Evolutionary conservation across 1,284 basidiomycete genomes (phyloP).

Genomic region (Violaceomyces palustris): DNA sequence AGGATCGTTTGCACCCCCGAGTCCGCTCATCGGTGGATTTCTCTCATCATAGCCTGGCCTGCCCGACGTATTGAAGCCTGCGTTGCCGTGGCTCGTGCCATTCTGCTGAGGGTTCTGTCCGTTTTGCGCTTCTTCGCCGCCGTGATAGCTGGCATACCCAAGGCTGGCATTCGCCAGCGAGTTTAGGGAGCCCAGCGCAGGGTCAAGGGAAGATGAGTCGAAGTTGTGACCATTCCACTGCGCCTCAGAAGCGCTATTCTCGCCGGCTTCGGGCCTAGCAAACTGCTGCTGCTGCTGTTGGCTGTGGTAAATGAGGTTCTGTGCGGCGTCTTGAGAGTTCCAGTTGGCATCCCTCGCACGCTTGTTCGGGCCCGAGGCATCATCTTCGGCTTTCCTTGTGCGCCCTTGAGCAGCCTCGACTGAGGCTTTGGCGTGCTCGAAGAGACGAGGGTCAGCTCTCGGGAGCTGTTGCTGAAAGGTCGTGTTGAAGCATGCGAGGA

Average conservation of each 20-base stretch:
- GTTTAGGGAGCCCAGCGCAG: neutral
- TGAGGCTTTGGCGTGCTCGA: slow-evolving; percentile 6
- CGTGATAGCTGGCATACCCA: slow-evolving; percentile 9
- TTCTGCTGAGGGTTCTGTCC: slow-evolving; percentile 3
- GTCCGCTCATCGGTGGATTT: neutral
- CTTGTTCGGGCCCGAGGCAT: slow-evolving; percentile 1
- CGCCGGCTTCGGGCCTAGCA: neutral
- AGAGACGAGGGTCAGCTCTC: slow-evolving; percentile 12
- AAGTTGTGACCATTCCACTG: neutral
- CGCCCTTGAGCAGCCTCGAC: slow-evolving; percentile 8
- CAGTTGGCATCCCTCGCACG: slow-evolving; percentile 1
- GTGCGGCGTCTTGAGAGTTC: slow-evolving; percentile 7
- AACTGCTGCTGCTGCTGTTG: neutral
- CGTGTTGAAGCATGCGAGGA: slow-evolving; percentile 56
- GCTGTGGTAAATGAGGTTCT: neutral
- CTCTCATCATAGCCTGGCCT: neutral
- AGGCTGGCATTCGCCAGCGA: slow-evolving; percentile 15
- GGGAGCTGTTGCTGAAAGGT: slow-evolving; percentile 38
- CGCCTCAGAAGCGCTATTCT: neutral
- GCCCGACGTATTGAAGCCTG: neutral
- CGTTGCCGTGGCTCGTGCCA: slow-evolving; percentile 1
- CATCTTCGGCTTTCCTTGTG: slow-evolving; percentile 7
- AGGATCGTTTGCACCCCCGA: slow-evolving; percentile 1
- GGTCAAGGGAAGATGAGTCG: neutral
- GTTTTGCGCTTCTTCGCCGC: neutral